phyloP scores from a whole-genome alignment of 306 rosid genomes.

The Quillaja saponaria region DNA sequence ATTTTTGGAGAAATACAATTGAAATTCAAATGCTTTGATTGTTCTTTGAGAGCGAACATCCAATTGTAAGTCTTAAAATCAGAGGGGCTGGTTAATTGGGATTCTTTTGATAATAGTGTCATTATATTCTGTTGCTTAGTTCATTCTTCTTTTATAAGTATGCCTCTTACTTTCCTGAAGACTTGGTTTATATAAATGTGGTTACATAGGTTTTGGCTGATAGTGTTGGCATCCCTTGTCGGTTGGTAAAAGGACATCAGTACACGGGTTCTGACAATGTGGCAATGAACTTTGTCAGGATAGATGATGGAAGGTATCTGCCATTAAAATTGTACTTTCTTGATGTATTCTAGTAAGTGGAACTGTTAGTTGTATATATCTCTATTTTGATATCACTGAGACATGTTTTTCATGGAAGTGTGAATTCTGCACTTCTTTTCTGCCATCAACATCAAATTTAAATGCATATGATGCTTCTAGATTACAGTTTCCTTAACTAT shows the following conservation, averaged over 20 bases:
- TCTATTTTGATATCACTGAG: constrained; percentile 22
- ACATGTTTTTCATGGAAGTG: constrained; percentile 9
- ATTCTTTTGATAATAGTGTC: not conserved
- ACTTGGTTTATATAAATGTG: constrained; percentile 12
- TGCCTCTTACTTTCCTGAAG: not conserved
- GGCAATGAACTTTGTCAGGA: constrained; percentile 87
- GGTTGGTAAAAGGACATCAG: constrained; percentile 83
- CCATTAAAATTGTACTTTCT: constrained; percentile 25
- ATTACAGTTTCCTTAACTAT: not conserved
- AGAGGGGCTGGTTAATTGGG: too few species aligned
- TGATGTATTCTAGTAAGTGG: constrained; percentile 26
- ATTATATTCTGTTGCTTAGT: not conserved
- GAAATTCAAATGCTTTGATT: too few species aligned
- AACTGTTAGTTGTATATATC: constrained; percentile 15
- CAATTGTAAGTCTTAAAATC: too few species aligned
- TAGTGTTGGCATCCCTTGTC: constrained; percentile 80
- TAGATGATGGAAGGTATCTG: constrained; percentile 83
- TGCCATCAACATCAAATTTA: constrained; percentile 16
- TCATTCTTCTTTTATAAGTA: constrained; percentile 1
- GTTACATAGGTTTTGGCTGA: constrained; percentile 82
- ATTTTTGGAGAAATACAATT: too few species aligned
- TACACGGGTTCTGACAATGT: constrained; percentile 80
- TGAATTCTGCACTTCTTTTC: constrained; percentile 16
- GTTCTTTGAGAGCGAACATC: too few species aligned
- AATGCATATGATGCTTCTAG: constrained; percentile 10